Evolutionary conservation across 2,329 filamentous ascomycete species (phyloP), one percentile per base, ranked within the genome.

Genomic region (Paracorniculantispora psalliotae): DNA sequence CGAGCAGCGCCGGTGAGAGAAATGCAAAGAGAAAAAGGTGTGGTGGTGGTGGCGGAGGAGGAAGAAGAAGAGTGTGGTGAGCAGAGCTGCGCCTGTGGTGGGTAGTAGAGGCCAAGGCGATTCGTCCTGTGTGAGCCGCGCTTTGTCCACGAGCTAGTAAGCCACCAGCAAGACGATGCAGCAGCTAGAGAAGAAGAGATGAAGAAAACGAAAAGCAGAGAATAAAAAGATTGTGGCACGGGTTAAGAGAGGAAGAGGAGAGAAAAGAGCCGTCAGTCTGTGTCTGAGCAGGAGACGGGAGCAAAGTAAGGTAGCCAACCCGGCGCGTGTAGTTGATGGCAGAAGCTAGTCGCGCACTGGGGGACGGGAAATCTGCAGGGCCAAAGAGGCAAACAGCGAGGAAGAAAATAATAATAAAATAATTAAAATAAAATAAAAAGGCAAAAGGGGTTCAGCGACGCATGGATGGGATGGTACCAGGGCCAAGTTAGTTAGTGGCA

Each of bases 401-500:
- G n/a, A n/a, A n/a, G n/a, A n/a, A n/a, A n/a, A n/a, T n/a, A n/a
- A n/a, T n/a, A n/a, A n/a, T n/a, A n/a, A n/a, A n/a, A n/a, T n/a
- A n/a, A n/a, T n/a, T n/a, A 30, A 37, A 51, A 59, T 25, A 41
- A 47, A 43, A 30, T 48, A 54, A 28, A 48, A 28, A 26, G 57
- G 41, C 41, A 59, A 53, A 59, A 53, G 48, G 50, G 57, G 48
- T 59, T 53, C 57, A 52, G 48, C 57, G 48, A 23, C 47, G 39
- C 35, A 52, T 50, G 56, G 56, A 47, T 26, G 56, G 39, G 39
- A 33, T 10, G 51, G 49, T 52, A n/a, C n/a, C n/a, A n/a, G n/a
- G 26, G 25, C 25, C 15, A 48, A 23, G 21, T 23, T 48, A 48
- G 44, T 13, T 26, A 13, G 26, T 48, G 44, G 44, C 21, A 21